Conservation (phyloP, 805 yeast species). For the Candida oleophila region DNA sequence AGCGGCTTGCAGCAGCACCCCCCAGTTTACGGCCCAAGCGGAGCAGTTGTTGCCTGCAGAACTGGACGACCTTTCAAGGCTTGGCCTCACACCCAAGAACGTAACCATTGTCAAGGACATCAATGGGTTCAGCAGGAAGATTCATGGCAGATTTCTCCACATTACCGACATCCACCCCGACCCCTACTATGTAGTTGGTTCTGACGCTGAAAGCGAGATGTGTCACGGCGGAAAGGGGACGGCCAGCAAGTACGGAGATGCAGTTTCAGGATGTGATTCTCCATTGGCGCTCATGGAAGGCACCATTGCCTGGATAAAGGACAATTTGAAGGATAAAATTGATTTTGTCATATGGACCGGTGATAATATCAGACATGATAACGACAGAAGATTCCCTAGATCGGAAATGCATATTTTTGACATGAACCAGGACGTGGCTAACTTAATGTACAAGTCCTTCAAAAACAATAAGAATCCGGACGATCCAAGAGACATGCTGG, state of each 20-base stretch:
- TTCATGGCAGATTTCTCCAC: slow-evolving; percentile 82
- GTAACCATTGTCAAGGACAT: slow-evolving; percentile 17
- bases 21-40: not conserved
- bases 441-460: slow-evolving; percentile 51
- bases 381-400: slow-evolving; percentile 72
- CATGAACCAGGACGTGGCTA: slow-evolving; percentile 60
- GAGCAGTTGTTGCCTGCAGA: not conserved
- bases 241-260: slow-evolving; percentile 73
- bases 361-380: slow-evolving; percentile 83
- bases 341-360: slow-evolving; percentile 93
- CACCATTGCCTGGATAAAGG: slow-evolving; percentile 66
- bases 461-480: slow-evolving; percentile 40
- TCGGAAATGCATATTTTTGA: slow-evolving; percentile 70
- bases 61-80: slow-evolving; percentile 1
- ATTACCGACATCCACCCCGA: slow-evolving; percentile 89
- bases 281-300: slow-evolving; percentile 60
- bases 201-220: slow-evolving; percentile 38
- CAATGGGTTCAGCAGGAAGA: slow-evolving; percentile 20
- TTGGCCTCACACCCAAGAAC: slow-evolving; percentile 36
- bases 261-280: slow-evolving; percentile 75
- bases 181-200: slow-evolving; percentile 55
- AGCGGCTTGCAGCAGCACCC: not conserved
- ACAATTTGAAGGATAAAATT: slow-evolving; percentile 67
- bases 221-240: slow-evolving; percentile 61
- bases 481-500: slow-evolving; percentile 46